Evolutionary conservation across 148 eudicot species (phyloP).

Genomic region (Heliamphora exappendiculata): DNA sequence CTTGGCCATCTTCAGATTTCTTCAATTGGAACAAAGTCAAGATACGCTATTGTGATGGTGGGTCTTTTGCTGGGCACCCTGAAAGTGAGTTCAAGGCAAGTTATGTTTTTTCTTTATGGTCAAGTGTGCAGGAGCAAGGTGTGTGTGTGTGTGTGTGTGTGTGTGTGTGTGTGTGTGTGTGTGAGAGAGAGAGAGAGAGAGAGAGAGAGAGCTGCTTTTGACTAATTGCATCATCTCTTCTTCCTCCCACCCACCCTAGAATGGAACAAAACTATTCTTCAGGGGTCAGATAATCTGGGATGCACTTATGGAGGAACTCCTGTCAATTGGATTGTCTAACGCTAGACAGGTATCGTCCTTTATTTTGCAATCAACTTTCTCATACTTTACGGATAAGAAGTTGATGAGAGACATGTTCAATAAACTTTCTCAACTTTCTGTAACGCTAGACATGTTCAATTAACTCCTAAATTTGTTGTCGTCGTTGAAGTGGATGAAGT

Average conservation of each 20-base stretch:
- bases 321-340: constrained; percentile 59
- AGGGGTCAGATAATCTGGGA: constrained; percentile 94
- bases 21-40: constrained; percentile 93
- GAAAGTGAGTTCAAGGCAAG: constrained; percentile 62
- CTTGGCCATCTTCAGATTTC: constrained; percentile 50
- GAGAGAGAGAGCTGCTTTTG: not conserved
- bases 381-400: not conserved
- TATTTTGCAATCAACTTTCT: not conserved
- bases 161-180: not conserved
- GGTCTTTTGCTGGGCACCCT: constrained; percentile 75
- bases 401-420: not conserved
- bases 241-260: constrained; percentile 36
- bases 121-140: not conserved
- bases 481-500: not conserved
- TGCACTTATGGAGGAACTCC: constrained; percentile 66
- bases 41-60: constrained; percentile 93
- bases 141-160: not conserved
- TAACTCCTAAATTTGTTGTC: not conserved
- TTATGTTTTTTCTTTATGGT: constrained; percentile 3
- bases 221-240: constrained; percentile 3
- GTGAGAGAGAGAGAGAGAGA: not conserved
- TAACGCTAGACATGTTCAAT: not conserved
- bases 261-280: constrained; percentile 73
- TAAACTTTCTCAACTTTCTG: too few relatives aligned
- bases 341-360: constrained; percentile 41